phyloP scores from a whole-genome alignment of 2,329 filamentous ascomycete species.

The Fusarium xyrophilum region DNA sequence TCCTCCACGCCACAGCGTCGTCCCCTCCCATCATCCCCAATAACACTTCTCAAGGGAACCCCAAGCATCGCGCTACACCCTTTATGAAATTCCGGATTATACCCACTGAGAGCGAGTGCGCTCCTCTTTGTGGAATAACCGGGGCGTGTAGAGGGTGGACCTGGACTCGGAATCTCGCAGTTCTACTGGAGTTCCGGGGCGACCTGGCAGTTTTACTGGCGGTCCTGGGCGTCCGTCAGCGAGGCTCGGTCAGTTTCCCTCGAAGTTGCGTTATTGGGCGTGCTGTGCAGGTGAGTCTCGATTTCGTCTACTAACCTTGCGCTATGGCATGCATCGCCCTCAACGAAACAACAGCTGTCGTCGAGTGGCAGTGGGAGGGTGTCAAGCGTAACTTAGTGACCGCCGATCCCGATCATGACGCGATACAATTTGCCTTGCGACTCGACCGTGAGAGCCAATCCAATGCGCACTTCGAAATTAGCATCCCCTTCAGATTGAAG shows the following conservation, averaged over 20 bases:
- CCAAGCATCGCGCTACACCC: constrained; percentile 11
- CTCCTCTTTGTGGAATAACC: constrained; percentile 11
- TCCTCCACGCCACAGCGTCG: background rate
- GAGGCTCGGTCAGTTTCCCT: background rate
- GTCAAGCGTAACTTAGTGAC: background rate
- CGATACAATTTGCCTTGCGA: constrained; percentile 9
- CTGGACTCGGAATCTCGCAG: constrained; percentile 16
- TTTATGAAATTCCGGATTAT: constrained; percentile 21
- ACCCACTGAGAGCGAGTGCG: background rate
- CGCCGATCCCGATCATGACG: constrained; percentile 5
- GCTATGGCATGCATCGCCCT: constrained; percentile 12
- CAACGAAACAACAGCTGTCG: background rate
- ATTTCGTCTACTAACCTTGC: background rate
- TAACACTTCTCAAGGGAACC: background rate
- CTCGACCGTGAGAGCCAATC: background rate
- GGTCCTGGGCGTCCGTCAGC: constrained; percentile 5
- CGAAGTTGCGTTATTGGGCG: background rate
- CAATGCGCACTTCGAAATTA: constrained; percentile 1
- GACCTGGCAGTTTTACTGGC: constrained; percentile 20
- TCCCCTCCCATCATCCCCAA: background rate
- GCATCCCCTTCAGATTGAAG: constrained; percentile 11
- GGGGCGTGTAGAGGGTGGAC: constrained; percentile 15
- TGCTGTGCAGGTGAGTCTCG: background rate
- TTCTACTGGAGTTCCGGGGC: constrained; percentile 17
- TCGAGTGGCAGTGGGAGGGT: constrained; percentile 10